Conservation (phyloP, 352 stramenopile species). For the Phytophthora chlamydospora region DNA sequence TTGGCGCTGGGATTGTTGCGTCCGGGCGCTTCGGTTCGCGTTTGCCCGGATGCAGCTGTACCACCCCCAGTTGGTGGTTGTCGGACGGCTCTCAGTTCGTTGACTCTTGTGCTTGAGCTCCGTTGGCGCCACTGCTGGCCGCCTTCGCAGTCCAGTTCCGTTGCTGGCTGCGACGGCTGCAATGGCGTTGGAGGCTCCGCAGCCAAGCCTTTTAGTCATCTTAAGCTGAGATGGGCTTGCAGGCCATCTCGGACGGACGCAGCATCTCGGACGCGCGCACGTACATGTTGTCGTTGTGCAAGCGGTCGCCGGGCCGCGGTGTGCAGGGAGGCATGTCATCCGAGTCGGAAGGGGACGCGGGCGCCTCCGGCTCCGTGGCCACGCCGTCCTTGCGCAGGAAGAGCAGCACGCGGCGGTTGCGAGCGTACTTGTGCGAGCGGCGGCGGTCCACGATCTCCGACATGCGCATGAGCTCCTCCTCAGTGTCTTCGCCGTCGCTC, state of each 20-base stretch:
- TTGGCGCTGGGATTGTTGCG: slow-evolving; percentile 25
- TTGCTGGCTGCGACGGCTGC: slow-evolving; percentile 29
- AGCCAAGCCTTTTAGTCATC: slow-evolving; percentile 2
- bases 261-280: slow-evolving; percentile 42
- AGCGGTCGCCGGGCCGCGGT: slow-evolving; percentile 14
- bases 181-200: not conserved
- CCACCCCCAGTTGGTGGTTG: slow-evolving; percentile 38
- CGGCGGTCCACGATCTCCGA: slow-evolving; percentile 55
- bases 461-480: slow-evolving; percentile 44
- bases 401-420: slow-evolving; percentile 54
- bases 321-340: slow-evolving; percentile 25
- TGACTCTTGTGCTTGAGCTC: slow-evolving; percentile 7
- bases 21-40: slow-evolving; percentile 27
- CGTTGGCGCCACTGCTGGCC: slow-evolving; percentile 4
- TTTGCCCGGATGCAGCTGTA: slow-evolving; percentile 23
- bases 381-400: slow-evolving; percentile 60
- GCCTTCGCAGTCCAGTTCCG: slow-evolving; percentile 39
- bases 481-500: slow-evolving; percentile 47
- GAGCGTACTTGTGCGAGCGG: slow-evolving; percentile 65
- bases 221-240: slow-evolving; percentile 33
- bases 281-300: slow-evolving; percentile 40
- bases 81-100: slow-evolving; percentile 2
- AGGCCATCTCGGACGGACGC: slow-evolving; percentile 28
- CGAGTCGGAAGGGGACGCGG: not conserved
- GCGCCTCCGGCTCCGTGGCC: slow-evolving; percentile 6